Conservation (phyloP, 257 asterid genomes). For the Plantago elongata region DNA sequence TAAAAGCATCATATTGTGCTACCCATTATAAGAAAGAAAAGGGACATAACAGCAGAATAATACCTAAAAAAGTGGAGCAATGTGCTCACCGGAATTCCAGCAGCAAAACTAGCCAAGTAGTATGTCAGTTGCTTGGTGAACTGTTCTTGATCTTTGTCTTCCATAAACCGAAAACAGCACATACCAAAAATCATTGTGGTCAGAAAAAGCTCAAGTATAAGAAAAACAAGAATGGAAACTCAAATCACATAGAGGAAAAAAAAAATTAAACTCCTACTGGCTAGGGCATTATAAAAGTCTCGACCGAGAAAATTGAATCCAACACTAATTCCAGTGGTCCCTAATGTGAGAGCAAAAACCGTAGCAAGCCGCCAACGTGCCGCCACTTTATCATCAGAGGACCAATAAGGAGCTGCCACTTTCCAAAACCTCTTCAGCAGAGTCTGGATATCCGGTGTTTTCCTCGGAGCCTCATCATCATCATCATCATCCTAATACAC, state of each 20-base stretch:
- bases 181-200: constrained; percentile 9
- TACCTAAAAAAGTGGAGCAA: constrained; percentile 67
- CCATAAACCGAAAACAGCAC: constrained; percentile 22
- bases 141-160: constrained; percentile 87
- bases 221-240: neutral
- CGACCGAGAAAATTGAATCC: constrained; percentile 89
- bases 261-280: constrained; percentile 43
- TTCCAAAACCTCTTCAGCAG: constrained; percentile 65
- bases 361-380: constrained; percentile 71
- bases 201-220: constrained; percentile 1
- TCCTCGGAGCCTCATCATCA: constrained; percentile 31
- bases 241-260: neutral
- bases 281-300: constrained; percentile 87
- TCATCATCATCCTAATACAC: neutral
- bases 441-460: constrained; percentile 45
- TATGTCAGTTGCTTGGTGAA: constrained; percentile 69
- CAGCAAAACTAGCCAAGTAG: constrained; percentile 72
- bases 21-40: neutral
- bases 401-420: constrained; percentile 94
- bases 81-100: constrained; percentile 97
- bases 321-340: constrained; percentile 87
- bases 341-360: constrained; percentile 87
- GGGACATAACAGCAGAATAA: constrained; percentile 22
- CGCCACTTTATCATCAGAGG: constrained; percentile 63
- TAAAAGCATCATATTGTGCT: neutral